phyloP scores from a whole-genome alignment of 495 filamentous ascomycete species.

The Penicillium maclennaniae region DNA sequence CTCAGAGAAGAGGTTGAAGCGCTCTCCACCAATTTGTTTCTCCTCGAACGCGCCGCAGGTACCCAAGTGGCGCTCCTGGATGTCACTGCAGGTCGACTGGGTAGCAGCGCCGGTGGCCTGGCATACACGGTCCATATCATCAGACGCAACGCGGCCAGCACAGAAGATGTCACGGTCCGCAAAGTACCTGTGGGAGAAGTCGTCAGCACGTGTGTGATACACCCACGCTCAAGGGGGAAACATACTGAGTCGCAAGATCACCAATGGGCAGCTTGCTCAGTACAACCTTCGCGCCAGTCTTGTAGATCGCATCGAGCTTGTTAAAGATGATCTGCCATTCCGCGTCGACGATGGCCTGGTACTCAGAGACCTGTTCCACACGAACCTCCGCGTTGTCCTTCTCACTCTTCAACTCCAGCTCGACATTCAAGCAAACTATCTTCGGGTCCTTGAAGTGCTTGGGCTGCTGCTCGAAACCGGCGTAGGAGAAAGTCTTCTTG shows the following conservation, averaged over 20 bases:
- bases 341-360: conserved; percentile 98
- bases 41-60: conserved; percentile 91
- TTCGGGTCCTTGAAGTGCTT: conserved; percentile 91
- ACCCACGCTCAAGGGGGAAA: conserved; percentile 1
- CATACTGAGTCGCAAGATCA: conserved; percentile 89
- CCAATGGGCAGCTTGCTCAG: conserved; percentile 96
- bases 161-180: conserved; percentile 98
- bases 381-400: conserved; percentile 99
- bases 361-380: conserved; percentile 97
- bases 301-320: conserved; percentile 90
- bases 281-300: conserved; percentile 93
- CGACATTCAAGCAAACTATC: conserved; percentile 95
- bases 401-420: conserved; percentile 95
- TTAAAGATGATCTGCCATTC: conserved; percentile 99
- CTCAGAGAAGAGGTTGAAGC: conserved; percentile 96
- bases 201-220: not conserved
- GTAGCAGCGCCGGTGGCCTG: conserved; percentile 89
- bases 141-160: conserved; percentile 85
- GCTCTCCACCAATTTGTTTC: conserved; percentile 93
- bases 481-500: conserved; percentile 99
- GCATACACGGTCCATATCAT: conserved; percentile 94
- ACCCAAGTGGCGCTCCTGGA: conserved; percentile 82
- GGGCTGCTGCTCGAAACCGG: conserved; percentile 98
- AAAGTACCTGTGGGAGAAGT: conserved; percentile 60
- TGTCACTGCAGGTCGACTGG: conserved; percentile 96